Percentiles rank a stretch among this genome's conserved stretches.
Conservation (phyloP, 129 eudicot species). For the Deinandra increscens region DNA sequence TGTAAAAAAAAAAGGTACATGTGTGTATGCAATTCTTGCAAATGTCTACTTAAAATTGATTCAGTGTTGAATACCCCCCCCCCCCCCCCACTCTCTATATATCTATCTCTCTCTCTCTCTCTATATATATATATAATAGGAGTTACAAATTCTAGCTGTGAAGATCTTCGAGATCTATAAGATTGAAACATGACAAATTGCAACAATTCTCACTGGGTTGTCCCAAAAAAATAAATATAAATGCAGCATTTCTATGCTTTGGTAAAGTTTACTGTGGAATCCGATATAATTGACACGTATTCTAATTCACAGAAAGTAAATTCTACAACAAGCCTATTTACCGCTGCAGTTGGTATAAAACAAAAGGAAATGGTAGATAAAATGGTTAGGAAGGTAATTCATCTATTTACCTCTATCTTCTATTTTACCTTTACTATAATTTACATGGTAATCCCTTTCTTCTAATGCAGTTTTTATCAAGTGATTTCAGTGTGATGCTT, state of each 20-base stretch:
- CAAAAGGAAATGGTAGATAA: slow-evolving; percentile 63
- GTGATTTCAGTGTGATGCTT: slow-evolving; percentile 79
- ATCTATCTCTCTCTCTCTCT: not conserved
- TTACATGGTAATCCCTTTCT: slow-evolving; percentile 16
- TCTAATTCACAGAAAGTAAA: slow-evolving; percentile 30
- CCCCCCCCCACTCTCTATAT: no score
- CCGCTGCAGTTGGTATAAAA: slow-evolving; percentile 74
- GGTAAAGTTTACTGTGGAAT: not conserved
- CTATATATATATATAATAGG: not conserved
- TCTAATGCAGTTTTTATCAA: slow-evolving; percentile 64
- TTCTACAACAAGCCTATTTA: slow-evolving; percentile 56
- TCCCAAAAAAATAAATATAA: not conserved
- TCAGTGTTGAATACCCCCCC: not conserved
- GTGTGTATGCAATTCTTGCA: not conserved
- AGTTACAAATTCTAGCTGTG: not conserved
- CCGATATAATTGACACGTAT: not conserved
- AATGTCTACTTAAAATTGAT: not conserved
- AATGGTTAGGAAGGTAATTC: slow-evolving; percentile 70
- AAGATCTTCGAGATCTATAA: not conserved
- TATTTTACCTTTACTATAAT: not conserved
- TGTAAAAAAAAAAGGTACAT: not conserved
- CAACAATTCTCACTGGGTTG: not conserved
- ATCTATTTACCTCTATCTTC: not conserved
- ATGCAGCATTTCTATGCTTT: not conserved
- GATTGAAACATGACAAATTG: not conserved